phyloP scores from a whole-genome alignment of 306 rosid genomes.

The Pueraria montana region DNA sequence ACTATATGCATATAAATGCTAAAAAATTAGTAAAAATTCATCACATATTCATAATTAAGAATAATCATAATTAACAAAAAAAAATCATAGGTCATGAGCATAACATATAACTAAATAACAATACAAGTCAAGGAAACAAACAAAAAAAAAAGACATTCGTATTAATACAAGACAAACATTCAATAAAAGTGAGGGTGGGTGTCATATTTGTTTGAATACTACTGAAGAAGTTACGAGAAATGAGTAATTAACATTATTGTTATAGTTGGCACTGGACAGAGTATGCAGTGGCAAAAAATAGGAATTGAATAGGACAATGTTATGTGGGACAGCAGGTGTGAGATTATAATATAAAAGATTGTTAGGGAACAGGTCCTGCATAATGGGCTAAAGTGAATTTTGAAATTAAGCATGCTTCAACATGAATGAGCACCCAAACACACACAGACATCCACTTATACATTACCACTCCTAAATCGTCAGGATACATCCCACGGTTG shows the following conservation, averaged over 20 bases:
- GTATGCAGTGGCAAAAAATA: conserved; percentile 21
- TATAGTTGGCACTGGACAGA: not conserved
- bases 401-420: conserved; percentile 35
- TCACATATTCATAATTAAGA: not conserved
- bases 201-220: conserved; percentile 19
- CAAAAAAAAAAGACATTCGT: not conserved
- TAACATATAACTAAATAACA: not conserved
- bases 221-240: not conserved
- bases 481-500: conserved; percentile 94
- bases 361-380: conserved; percentile 26
- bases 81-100: not conserved
- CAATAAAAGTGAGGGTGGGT: not conserved
- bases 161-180: not conserved
- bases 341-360: conserved; percentile 23
- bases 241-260: conserved; percentile 10
- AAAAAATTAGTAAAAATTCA: not conserved
- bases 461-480: conserved; percentile 98
- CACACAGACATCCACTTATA: conserved; percentile 23
- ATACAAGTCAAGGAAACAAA: not conserved
- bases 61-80: no score
- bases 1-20: not conserved
- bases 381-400: conserved; percentile 30
- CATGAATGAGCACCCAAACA: not conserved
- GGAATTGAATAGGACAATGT: not conserved
- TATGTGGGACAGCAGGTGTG: conserved; percentile 11